phyloP scores from a whole-genome alignment of 148 eudicot species.

The Euryodendron excelsum region DNA sequence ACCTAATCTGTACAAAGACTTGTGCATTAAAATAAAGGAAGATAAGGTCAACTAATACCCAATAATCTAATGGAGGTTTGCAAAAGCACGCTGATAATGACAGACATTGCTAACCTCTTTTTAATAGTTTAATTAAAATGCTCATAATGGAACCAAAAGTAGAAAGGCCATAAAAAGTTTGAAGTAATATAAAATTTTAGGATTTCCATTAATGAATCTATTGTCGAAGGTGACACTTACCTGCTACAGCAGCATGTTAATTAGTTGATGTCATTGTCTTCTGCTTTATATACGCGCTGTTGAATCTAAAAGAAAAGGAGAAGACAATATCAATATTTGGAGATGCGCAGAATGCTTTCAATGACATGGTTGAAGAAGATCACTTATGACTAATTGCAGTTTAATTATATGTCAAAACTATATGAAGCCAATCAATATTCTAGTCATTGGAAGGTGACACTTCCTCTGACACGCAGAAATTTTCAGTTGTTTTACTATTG shows the following conservation, averaged over 20 bases:
- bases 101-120: background rate
- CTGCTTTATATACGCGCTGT: background rate
- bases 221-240: background rate
- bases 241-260: background rate
- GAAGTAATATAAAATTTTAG: background rate
- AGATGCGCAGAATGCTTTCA: too few species aligned
- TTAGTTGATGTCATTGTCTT: slow-evolving; percentile 4
- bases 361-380: too few species aligned
- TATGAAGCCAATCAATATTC: too few species aligned
- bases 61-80: background rate
- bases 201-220: background rate
- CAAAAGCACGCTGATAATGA: slow-evolving; percentile 17
- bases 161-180: background rate
- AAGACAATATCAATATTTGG: too few species aligned
- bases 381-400: too few species aligned
- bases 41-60: background rate
- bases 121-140: background rate
- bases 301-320: background rate
- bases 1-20: slow-evolving; percentile 10
- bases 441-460: too few species aligned
- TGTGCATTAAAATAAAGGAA: background rate
- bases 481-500: too few species aligned
- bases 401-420: too few species aligned
- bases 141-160: slow-evolving; percentile 31
- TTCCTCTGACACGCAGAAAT: too few species aligned